Conservation (phyloP, 768 basidiomycete genomes). For the Lenzites betulinus region DNA sequence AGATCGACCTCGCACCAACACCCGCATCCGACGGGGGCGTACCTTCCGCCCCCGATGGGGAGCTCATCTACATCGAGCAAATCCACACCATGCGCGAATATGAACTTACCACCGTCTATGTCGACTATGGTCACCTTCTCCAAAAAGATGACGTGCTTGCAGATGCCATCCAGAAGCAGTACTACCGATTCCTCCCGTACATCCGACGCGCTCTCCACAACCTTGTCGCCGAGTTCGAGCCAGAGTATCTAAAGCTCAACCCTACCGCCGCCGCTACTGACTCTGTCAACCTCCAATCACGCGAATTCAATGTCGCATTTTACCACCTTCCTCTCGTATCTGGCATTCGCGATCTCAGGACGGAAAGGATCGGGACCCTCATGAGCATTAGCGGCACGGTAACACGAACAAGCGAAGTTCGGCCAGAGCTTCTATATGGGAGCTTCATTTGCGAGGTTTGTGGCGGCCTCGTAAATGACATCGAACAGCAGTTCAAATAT, state of each 20-base stretch:
- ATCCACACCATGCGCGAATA: conserved; percentile 95
- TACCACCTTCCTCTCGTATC: conserved; percentile 93
- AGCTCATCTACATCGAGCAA: conserved; percentile 87
- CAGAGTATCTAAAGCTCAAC: conserved; percentile 94
- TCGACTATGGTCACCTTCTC: conserved; percentile 91
- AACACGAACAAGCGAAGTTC: conserved; percentile 94
- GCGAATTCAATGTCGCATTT: conserved; percentile 95
- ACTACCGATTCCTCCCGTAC: conserved; percentile 96
- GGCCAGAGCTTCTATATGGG: conserved; percentile 91
- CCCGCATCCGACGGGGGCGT: conserved; percentile 73
- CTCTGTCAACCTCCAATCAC: conserved; percentile 84
- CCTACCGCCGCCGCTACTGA: conserved; percentile 85
- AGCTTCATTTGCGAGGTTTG: conserved; percentile 94
- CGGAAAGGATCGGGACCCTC: conserved; percentile 91
- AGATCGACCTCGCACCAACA: conserved; percentile 75
- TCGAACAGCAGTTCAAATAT: conserved; percentile 99
- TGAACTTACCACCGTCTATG: conserved; percentile 92
- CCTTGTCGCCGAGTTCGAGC: conserved; percentile 86
- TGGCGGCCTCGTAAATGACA: conserved; percentile 80
- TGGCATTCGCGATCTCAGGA: conserved; percentile 91
- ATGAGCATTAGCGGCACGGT: conserved; percentile 97
- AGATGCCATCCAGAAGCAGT: conserved; percentile 90
- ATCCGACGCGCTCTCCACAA: conserved; percentile 89
- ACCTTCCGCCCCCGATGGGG: conserved; percentile 56
- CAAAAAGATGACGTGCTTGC: conserved; percentile 92